Evolutionary conservation across 75 land plant genomes (phyloP).

Genomic region (Selaginella tamariscina): DNA sequence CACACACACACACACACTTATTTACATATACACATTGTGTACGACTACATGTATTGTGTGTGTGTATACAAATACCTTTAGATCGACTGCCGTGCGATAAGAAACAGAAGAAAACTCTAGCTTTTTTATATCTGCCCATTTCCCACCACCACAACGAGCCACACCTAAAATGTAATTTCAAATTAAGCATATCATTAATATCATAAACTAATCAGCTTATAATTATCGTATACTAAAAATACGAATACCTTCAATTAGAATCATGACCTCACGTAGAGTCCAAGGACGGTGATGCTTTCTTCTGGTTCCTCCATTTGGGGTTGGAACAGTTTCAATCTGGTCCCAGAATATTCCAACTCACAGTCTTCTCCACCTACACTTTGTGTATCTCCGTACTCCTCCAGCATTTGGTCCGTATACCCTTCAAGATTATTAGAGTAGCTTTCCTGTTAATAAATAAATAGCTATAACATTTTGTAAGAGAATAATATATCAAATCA

Average conservation of each 20-base stretch:
- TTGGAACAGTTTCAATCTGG: conserved; percentile 31
- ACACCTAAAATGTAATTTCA: too few relatives aligned
- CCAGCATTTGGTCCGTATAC: neutral
- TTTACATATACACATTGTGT: too few relatives aligned
- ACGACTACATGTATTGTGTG: too few relatives aligned
- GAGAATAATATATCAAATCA: neutral
- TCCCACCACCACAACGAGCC: conserved; percentile 75
- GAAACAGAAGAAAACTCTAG: conserved; percentile 59
- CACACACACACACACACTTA: too few relatives aligned
- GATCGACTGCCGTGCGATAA: conserved; percentile 79
- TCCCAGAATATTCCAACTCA: conserved; percentile 30
- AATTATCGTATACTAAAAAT: too few relatives aligned
- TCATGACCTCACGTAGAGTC: conserved; percentile 81
- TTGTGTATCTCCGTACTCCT: conserved; percentile 1
- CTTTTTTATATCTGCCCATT: conserved; percentile 93
- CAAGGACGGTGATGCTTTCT: conserved; percentile 96
- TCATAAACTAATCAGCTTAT: too few relatives aligned
- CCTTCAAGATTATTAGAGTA: neutral
- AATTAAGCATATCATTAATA: too few relatives aligned
- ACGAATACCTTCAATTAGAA: conserved; percentile 84
- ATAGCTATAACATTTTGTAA: conserved; percentile 28
- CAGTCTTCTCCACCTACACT: conserved; percentile 18
- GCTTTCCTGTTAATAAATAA: conserved; percentile 25
- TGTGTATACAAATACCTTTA: conserved; percentile 89
- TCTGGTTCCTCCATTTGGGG: conserved; percentile 45